Conservation (phyloP, 345 rosid genomes). For the Citrus maxima region DNA sequence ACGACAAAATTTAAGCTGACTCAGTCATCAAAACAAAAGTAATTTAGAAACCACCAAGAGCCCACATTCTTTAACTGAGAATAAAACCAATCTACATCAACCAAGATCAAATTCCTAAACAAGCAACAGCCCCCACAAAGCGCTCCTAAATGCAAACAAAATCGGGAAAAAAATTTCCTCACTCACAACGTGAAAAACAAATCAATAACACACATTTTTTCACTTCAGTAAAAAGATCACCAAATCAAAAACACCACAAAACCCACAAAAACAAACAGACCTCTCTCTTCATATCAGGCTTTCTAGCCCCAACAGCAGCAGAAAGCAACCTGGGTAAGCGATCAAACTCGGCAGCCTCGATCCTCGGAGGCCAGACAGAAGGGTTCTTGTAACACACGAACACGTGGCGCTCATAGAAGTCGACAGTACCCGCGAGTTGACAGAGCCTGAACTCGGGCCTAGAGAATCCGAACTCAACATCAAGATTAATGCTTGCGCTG, state of each 20-base stretch:
- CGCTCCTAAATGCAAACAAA: not conserved
- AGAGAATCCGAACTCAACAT: slow-evolving; percentile 73
- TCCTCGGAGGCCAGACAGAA: slow-evolving; percentile 89
- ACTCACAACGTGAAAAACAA: not conserved
- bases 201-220: not conserved
- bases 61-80: slow-evolving; percentile 2
- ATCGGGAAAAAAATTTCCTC: not conserved
- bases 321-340: slow-evolving; percentile 94
- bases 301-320: slow-evolving; percentile 69
- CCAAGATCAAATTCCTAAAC: not conserved
- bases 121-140: not conserved
- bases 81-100: not conserved
- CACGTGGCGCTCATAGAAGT: slow-evolving; percentile 81
- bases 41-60: not conserved
- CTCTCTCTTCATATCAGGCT: slow-evolving; percentile 64
- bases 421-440: slow-evolving; percentile 76
- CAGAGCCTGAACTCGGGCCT: slow-evolving; percentile 69
- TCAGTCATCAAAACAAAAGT: slow-evolving; percentile 11
- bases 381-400: slow-evolving; percentile 95
- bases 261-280: slow-evolving; percentile 23
- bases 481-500: slow-evolving; percentile 26
- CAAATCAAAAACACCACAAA: slow-evolving; percentile 1
- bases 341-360: slow-evolving; percentile 99
- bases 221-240: not conserved
- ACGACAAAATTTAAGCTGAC: not conserved